Evolutionary conservation across 116 monocot genomes (phyloP), one percentile per base, ranked within the genome.

Genomic region (Phalaenopsis hybrid): DNA sequence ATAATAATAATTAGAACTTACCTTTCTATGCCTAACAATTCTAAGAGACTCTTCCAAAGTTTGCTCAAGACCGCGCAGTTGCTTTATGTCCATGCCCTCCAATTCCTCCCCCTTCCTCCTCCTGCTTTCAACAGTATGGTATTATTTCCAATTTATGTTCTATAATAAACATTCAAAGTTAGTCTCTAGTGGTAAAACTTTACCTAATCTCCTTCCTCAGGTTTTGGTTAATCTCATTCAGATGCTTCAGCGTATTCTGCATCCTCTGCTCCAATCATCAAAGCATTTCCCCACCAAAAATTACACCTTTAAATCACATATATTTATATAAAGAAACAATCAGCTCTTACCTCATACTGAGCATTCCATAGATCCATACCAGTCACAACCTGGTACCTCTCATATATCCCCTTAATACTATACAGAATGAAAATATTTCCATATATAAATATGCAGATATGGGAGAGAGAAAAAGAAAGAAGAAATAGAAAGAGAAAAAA

Each of bases 51-150:
- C 83, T 46, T 92, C 90, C 28, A 92, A 68, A 84, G 80, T 87
- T 85, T 88, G 88, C 87, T 92, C 92, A 86, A 92, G 92, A 86
- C 85, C 85, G 84, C 86, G 88, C 92, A 92, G 87, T 65, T 90
- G 86, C 78, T 85, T 75, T 49, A 90, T 81, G 43, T 85, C 88
- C 83, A 92, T 23, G 6, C 80, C 87, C 20, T 90, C 92, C 34
- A 90, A 33, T 21, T 90, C 90, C 25, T 86, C 84, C 13, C 92
- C 92, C 65, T 84, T 90, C 69, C 90, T 85, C 84, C 88, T 44
- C 88, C 90, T 92, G 52, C 72, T 44, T 70, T 58, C 16, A 55
- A 6, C 5, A 37, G 37, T 37, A 37, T 37, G 37, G 37, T 37
- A 37, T 37, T 37, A 37, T 37, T 37, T 37, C 37, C 37, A 2